These are phyloP conservation scores for Litchi chinensis DNA, from an alignment of 345 rosid genomes.

Conservation along the genomic window DNA sequence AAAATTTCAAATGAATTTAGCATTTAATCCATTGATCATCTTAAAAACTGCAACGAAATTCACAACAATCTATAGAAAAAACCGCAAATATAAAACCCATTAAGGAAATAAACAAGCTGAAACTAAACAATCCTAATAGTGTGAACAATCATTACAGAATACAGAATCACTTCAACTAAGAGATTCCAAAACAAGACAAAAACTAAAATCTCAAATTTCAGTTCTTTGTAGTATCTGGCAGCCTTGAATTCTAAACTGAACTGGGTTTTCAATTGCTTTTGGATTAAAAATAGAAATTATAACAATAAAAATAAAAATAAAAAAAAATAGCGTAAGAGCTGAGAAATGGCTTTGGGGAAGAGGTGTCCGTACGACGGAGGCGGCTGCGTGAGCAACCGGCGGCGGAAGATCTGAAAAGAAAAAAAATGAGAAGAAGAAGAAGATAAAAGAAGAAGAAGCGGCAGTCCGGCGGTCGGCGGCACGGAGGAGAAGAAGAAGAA, in stretches of 20 bases:
- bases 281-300: neutral
- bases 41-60: neutral
- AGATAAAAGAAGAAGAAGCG: no score
- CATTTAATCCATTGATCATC: neutral
- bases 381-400: slow-evolving; percentile 28
- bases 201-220: neutral
- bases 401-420: no score
- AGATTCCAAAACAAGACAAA: slow-evolving; percentile 3
- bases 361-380: slow-evolving; percentile 62
- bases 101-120: neutral
- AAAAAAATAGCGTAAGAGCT: slow-evolving; percentile 54
- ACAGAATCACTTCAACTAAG: neutral
- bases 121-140: slow-evolving; percentile 9
- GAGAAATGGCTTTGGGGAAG: slow-evolving; percentile 95
- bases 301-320: no score
- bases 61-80: neutral
- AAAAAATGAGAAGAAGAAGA: no score
- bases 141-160: neutral
- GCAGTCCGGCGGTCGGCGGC: no score
- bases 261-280: neutral
- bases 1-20: neutral
- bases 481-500: no score
- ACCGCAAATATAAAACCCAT: neutral
- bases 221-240: neutral
- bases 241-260: neutral